These are phyloP conservation scores for Penicillium sp. DNA, from an alignment of 2,329 filamentous ascomycete genomes.

Conservation along the genomic window DNA sequence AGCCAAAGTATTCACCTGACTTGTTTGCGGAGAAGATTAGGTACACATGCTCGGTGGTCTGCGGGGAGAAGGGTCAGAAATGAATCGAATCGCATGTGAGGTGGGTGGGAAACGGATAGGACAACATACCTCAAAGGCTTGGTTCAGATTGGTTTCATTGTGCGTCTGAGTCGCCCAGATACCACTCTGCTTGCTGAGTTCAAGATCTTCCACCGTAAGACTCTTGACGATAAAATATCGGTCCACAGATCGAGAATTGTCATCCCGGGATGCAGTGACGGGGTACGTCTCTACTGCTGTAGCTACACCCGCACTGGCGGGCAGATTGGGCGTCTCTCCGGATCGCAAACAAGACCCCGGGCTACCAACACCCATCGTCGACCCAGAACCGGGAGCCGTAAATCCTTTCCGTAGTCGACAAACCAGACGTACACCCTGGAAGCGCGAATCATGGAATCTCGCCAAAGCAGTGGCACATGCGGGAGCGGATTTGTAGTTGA, in stretches of 20 bases:
- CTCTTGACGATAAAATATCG: conserved; percentile 94
- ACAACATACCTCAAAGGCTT: conserved; percentile 73
- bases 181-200: conserved; percentile 82
- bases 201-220: conserved; percentile 85
- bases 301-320: conserved; percentile 12
- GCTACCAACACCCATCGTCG: conserved; percentile 53
- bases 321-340: conserved; percentile 18
- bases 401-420: conserved; percentile 73
- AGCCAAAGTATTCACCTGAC: conserved; percentile 95
- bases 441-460: conserved; percentile 87
- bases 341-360: conserved; percentile 38
- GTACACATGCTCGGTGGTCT: conserved; percentile 84
- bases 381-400: conserved; percentile 41
- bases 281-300: conserved; percentile 13
- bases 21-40: conserved; percentile 96
- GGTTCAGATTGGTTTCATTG: conserved; percentile 83
- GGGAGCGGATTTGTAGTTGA: conserved; percentile 85
- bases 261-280: conserved; percentile 20
- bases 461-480: conserved; percentile 77
- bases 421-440: conserved; percentile 82
- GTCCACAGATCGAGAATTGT: conserved; percentile 58
- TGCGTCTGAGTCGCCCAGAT: conserved; percentile 95
- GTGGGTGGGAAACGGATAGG: background rate
- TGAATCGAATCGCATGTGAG: background rate
- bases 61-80: background rate